A percentile compares a stretch with the other conserved stretches of the same genome.
Conservation (phyloP, 2,329 filamentous ascomycete species). For the Trichoderma arundinaceum region DNA sequence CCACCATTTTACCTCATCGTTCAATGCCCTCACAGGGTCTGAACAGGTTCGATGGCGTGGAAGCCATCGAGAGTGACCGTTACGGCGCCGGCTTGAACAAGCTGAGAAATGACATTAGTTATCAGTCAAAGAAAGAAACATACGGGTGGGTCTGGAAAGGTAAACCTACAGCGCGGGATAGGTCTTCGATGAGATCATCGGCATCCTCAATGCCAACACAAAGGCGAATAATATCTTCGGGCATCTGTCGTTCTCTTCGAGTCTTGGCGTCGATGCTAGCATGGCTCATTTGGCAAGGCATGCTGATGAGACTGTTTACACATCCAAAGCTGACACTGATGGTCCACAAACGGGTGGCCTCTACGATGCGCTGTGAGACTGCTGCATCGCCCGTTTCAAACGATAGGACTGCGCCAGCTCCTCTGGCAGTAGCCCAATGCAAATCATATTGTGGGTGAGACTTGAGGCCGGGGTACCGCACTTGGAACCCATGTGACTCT, state of each 20-base stretch:
- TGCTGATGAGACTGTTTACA: slow-evolving; percentile 97
- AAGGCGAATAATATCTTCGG: slow-evolving; percentile 92
- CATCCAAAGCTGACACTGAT: slow-evolving; percentile 98
- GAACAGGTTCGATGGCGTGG: slow-evolving; percentile 59
- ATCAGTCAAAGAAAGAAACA: background rate
- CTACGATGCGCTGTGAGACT: slow-evolving; percentile 90
- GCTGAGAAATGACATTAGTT: slow-evolving; percentile 53
- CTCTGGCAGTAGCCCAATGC: slow-evolving; percentile 93
- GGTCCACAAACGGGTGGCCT: slow-evolving; percentile 87
- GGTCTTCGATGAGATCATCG: slow-evolving; percentile 89
- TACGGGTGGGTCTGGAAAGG: background rate
- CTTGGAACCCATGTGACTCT: slow-evolving; percentile 87
- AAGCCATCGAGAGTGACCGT: slow-evolving; percentile 84
- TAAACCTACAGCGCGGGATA: slow-evolving; percentile 81
- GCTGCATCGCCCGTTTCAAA: slow-evolving; percentile 91
- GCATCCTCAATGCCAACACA: slow-evolving; percentile 97
- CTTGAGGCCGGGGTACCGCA: slow-evolving; percentile 91
- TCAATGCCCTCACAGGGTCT: slow-evolving; percentile 36
- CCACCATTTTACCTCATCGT: background rate
- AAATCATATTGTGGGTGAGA: slow-evolving; percentile 96
- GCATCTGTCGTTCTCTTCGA: slow-evolving; percentile 84
- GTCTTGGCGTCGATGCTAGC: slow-evolving; percentile 98
- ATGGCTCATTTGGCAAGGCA: slow-evolving; percentile 99
- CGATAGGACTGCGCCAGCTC: slow-evolving; percentile 89
- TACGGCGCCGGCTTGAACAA: slow-evolving; percentile 94